Percentiles rank a stretch among this genome's conserved stretches.
phyloP scores from a whole-genome alignment of 192 early-diverging fungal genomes.

The Martensiomyces pterosporus region DNA sequence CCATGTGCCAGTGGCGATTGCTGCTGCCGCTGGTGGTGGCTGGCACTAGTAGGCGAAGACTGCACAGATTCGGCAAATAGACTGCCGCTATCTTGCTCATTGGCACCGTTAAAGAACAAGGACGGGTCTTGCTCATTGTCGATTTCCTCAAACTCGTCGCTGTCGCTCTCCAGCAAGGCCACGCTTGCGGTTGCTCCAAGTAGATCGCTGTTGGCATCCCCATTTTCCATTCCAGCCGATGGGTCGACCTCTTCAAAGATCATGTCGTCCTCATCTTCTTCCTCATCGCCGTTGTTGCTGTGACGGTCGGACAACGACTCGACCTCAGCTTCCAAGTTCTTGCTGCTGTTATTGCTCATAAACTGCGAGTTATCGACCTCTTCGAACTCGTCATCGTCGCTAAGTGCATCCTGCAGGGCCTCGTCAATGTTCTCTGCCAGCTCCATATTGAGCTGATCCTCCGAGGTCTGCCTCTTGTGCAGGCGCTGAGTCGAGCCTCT shows the following conservation, averaged over 20 bases:
- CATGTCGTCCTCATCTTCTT: conserved; percentile 37
- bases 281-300: conserved; percentile 10
- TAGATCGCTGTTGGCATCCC: background rate
- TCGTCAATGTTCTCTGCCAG: conserved; percentile 19
- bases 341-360: background rate
- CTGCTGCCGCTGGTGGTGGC: background rate
- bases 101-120: conserved; percentile 7
- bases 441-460: conserved; percentile 31
- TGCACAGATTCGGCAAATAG: conserved; percentile 26
- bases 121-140: too few relatives aligned
- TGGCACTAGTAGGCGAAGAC: conserved; percentile 12
- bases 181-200: conserved; percentile 4
- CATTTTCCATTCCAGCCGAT: conserved; percentile 5
- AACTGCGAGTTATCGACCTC: conserved; percentile 33
- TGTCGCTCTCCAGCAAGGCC: conserved; percentile 20
- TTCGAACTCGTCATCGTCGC: conserved; percentile 48
- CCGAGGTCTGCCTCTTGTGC: conserved; percentile 7
- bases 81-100: conserved; percentile 11
- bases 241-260: conserved; percentile 38
- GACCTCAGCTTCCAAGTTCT: conserved; percentile 2
- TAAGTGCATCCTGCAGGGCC: conserved; percentile 16
- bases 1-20: conserved; percentile 1
- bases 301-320: conserved; percentile 10
- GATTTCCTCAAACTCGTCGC: conserved; percentile 44
- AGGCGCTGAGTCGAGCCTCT: conserved; percentile 1